phyloP scores from a whole-genome alignment of 176 grass and related monocot genomes.

The Oryza australiensis region DNA sequence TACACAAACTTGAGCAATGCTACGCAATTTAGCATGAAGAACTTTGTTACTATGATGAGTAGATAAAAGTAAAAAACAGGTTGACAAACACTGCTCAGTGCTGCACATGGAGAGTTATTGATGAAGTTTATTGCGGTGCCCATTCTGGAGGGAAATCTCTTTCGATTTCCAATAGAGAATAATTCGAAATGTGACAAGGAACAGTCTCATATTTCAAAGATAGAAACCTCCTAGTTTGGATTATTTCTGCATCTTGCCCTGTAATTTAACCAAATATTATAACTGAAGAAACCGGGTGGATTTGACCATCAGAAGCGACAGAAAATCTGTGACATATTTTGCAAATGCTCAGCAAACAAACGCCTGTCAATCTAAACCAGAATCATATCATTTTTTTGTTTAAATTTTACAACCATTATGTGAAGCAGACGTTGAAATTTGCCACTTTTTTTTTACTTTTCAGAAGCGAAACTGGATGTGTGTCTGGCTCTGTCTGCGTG shows the following conservation, averaged over 20 bases:
- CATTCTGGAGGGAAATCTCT: conserved; percentile 32
- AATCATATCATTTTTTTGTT: too few relatives aligned
- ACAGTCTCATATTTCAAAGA: background rate
- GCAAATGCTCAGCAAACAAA: too few relatives aligned
- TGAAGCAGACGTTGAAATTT: too few relatives aligned
- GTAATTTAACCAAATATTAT: background rate
- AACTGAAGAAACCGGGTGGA: background rate
- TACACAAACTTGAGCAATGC: background rate
- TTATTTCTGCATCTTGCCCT: background rate
- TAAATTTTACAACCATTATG: too few relatives aligned
- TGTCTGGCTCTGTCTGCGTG: too few relatives aligned
- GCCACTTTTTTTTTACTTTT: too few relatives aligned
- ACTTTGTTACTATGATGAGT: background rate
- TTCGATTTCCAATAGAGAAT: conserved; percentile 4
- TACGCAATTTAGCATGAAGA: background rate
- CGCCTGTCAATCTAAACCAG: too few relatives aligned
- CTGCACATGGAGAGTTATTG: conserved; percentile 43
- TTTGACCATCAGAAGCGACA: too few relatives aligned
- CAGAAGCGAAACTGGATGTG: too few relatives aligned
- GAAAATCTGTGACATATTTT: too few relatives aligned
- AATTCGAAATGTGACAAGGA: background rate
- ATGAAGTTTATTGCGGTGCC: conserved; percentile 39
- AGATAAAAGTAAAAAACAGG: background rate
- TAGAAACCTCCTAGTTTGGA: background rate
- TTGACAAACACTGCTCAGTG: background rate